These are phyloP conservation scores for Claviceps capensis DNA, from an alignment of 2,329 filamentous ascomycete genomes.

Conservation along the genomic window DNA sequence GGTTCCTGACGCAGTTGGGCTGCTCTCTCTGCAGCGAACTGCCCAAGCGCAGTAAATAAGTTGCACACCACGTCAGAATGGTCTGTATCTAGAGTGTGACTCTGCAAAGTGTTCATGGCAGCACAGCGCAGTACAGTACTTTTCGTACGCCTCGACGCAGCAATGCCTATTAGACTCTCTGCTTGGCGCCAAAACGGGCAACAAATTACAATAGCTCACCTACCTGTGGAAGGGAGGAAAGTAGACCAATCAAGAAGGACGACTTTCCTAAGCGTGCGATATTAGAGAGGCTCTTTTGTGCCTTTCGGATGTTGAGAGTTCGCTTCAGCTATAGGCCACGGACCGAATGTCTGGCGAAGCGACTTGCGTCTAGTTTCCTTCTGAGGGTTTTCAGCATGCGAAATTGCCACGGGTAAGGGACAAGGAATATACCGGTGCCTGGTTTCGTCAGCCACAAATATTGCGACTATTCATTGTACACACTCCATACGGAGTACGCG, in stretches of 20 bases:
- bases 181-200: background rate
- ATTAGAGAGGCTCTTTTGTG: no score
- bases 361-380: background rate
- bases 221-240: background rate
- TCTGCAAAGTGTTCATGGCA: background rate
- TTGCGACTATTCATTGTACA: background rate
- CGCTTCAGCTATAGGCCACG: background rate
- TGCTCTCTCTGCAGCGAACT: background rate
- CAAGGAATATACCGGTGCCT: background rate
- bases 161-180: background rate
- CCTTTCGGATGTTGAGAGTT: background rate
- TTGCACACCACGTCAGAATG: background rate
- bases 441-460: background rate
- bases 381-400: background rate
- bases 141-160: background rate
- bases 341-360: background rate
- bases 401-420: background rate
- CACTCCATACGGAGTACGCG: background rate
- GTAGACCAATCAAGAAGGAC: background rate
- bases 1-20: background rate
- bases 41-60: background rate
- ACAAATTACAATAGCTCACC: background rate
- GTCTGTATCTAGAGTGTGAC: background rate
- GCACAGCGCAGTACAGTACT: background rate
- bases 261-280: background rate